phyloP scores from a whole-genome alignment of 1,284 basidiomycete species.

The Agaricales sp. region DNA sequence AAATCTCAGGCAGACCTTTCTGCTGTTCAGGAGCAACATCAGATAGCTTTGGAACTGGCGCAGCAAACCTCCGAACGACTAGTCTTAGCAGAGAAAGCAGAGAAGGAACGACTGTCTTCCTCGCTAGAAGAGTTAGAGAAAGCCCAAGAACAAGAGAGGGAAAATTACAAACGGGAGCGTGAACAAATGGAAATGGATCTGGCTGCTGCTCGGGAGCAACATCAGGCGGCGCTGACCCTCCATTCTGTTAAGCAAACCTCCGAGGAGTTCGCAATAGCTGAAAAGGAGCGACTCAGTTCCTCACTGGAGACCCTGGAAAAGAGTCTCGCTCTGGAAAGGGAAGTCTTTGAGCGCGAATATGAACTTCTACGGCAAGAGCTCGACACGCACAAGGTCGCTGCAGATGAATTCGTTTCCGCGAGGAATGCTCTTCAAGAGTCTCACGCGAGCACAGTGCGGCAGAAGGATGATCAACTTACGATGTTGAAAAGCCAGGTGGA shows the following conservation, averaged over 20 bases:
- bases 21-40: slow-evolving; percentile 16
- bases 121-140: slow-evolving; percentile 42
- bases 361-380: slow-evolving; percentile 51
- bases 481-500: background rate
- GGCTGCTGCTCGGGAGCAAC: slow-evolving; percentile 22
- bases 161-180: slow-evolving; percentile 15
- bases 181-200: slow-evolving; percentile 18
- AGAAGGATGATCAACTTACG: slow-evolving; percentile 27
- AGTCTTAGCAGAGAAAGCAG: slow-evolving; percentile 30
- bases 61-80: slow-evolving; percentile 42
- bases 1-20: slow-evolving; percentile 17
- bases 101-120: slow-evolving; percentile 27
- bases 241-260: slow-evolving; percentile 27
- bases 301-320: slow-evolving; percentile 27
- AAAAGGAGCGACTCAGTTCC: slow-evolving; percentile 28
- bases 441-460: slow-evolving; percentile 31
- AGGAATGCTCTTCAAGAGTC: slow-evolving; percentile 40
- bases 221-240: slow-evolving; percentile 29
- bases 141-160: slow-evolving; percentile 30
- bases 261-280: slow-evolving; percentile 27
- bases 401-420: slow-evolving; percentile 39
- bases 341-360: slow-evolving; percentile 29
- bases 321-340: slow-evolving; percentile 19
- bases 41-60: slow-evolving; percentile 28
- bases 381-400: slow-evolving; percentile 48